These are phyloP conservation scores for Sphagnum contortum DNA, from an alignment of 225 moss, liverwort and hornwort species.

Conservation along the genomic window DNA sequence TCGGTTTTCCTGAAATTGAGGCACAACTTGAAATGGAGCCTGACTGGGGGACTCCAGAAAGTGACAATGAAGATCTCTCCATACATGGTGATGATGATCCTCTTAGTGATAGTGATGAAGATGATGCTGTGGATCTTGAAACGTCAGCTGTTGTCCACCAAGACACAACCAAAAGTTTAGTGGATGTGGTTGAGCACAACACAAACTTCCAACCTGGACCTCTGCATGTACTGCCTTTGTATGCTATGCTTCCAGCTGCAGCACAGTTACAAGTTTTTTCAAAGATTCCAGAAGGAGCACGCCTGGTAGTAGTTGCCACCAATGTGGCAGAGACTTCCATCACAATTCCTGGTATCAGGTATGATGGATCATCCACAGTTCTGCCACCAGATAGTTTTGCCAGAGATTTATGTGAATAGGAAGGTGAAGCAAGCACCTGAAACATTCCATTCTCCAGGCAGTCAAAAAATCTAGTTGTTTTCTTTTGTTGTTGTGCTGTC, in stretches of 20 bases:
- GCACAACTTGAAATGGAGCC: slow-evolving; percentile 43
- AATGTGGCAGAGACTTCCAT: slow-evolving; percentile 98
- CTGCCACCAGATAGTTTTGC: too few species aligned
- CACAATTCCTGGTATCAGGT: slow-evolving; percentile 92
- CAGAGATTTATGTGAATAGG: too few species aligned
- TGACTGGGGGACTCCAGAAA: slow-evolving; percentile 33
- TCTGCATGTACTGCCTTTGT: slow-evolving; percentile 78
- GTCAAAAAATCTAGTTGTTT: too few species aligned
- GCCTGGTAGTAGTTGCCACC: slow-evolving; percentile 92
- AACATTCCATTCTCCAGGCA: too few species aligned
- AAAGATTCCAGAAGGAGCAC: slow-evolving; percentile 63
- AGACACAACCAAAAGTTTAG: slow-evolving; percentile 9
- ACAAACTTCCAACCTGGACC: slow-evolving; percentile 29
- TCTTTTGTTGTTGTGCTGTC: too few species aligned
- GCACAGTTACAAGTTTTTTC: slow-evolving; percentile 87
- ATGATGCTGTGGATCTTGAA: slow-evolving; percentile 55
- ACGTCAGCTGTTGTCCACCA: slow-evolving; percentile 31
- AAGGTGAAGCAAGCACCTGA: too few species aligned
- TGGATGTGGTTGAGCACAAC: slow-evolving; percentile 9
- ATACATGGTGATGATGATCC: slow-evolving; percentile 40
- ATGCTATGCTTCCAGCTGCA: slow-evolving; percentile 93
- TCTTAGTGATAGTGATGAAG: slow-evolving; percentile 47
- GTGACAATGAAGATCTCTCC: slow-evolving; percentile 48
- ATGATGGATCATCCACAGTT: neutral
- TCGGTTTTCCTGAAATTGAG: slow-evolving; percentile 37